Percentiles rank a stretch among this genome's conserved stretches.
phyloP scores from a whole-genome alignment of 1,284 basidiomycete genomes.

The Ceratobasidium sp. region DNA sequence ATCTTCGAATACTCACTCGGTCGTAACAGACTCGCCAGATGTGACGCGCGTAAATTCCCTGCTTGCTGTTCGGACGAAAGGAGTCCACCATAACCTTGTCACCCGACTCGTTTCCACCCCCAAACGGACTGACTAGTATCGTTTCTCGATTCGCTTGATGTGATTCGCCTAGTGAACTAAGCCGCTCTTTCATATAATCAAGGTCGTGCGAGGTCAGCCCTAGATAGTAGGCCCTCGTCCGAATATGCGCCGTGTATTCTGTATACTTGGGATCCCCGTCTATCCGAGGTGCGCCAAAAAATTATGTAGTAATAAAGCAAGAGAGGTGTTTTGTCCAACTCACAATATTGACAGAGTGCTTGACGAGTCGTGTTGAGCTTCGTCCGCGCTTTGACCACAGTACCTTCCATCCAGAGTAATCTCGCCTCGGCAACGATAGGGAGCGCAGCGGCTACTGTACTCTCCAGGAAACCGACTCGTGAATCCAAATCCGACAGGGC shows the following conservation, averaged over 20 bases:
- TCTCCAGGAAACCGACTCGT: constrained; percentile 8
- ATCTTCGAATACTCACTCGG: constrained; percentile 3
- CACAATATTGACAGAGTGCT: constrained; percentile 35
- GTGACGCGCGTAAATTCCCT: constrained; percentile 29
- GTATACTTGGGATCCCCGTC: constrained; percentile 9
- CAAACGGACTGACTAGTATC: constrained; percentile 31
- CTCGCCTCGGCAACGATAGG: constrained; percentile 25
- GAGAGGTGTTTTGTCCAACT: not conserved
- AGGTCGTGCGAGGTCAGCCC: constrained; percentile 13
- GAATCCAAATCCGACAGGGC: constrained; percentile 2
- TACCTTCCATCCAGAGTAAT: constrained; percentile 26
- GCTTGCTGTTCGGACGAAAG: constrained; percentile 4
- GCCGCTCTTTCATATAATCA: constrained; percentile 14
- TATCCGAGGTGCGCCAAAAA: not conserved
- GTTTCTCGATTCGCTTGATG: not conserved
- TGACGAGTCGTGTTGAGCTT: constrained; percentile 20
- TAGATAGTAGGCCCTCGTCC: constrained; percentile 6
- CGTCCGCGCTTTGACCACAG: constrained; percentile 9
- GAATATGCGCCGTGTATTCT: constrained; percentile 7
- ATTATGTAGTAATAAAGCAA: not conserved
- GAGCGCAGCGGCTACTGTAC: constrained; percentile 7
- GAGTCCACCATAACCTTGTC: constrained; percentile 21
- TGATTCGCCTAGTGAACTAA: not conserved
- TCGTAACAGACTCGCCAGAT: constrained; percentile 27
- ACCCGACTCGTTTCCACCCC: constrained; percentile 14